Evolutionary conservation across 228 moss, liverwort and hornwort species (phyloP).

Genomic region (Sphagnum fallax): DNA sequence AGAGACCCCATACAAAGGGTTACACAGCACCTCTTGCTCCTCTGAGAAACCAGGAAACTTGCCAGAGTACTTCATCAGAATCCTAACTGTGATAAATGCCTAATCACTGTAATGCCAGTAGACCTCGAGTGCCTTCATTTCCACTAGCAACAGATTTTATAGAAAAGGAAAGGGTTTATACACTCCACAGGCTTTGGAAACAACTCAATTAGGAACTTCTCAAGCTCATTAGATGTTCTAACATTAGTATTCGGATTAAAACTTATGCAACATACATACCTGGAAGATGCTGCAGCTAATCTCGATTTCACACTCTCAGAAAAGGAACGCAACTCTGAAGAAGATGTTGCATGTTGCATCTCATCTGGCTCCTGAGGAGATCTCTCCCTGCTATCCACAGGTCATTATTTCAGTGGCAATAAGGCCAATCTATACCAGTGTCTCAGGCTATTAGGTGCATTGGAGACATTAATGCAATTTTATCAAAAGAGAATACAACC

Average conservation of each 20-base stretch:
- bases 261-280: slow-evolving; percentile 12
- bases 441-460: neutral
- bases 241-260: no score
- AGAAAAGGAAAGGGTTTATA: no score
- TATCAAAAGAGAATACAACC: neutral
- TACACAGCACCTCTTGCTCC: neutral
- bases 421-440: neutral
- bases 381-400: slow-evolving; percentile 25
- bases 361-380: slow-evolving; percentile 39
- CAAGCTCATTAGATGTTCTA: no score
- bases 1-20: neutral
- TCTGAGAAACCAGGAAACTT: neutral
- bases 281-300: slow-evolving; percentile 69
- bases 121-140: no score
- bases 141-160: no score
- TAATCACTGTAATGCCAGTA: no score
- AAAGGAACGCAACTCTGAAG: slow-evolving; percentile 57
- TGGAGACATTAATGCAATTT: neutral
- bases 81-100: neutral
- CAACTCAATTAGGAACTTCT: no score
- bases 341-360: slow-evolving; percentile 42
- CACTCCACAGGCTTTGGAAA: no score
- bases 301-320: slow-evolving; percentile 72
- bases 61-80: neutral
- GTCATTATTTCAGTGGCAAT: neutral